phyloP scores from a whole-genome alignment of 2,329 filamentous ascomycete species.

The Cordyceps fumosorosea region DNA sequence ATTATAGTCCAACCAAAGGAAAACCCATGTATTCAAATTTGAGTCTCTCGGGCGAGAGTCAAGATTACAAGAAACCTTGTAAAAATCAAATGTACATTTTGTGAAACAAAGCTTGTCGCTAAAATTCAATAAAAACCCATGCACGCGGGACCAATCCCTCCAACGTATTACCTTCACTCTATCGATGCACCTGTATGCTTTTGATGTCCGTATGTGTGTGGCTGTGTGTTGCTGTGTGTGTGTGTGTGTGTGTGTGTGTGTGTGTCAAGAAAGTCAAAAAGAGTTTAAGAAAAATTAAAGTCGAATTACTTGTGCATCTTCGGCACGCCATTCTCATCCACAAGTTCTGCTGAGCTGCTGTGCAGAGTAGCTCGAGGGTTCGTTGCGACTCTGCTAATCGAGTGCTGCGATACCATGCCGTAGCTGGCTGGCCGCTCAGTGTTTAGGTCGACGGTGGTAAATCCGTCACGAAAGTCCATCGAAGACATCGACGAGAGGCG shows the following conservation, averaged over 20 bases:
- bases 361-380: conserved; percentile 39
- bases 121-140: conserved; percentile 1
- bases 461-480: conserved; percentile 39
- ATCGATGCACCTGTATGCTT: conserved; percentile 5
- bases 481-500: conserved; percentile 47
- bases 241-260: not conserved
- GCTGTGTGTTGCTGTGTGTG: not conserved
- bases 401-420: conserved; percentile 52
- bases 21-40: conserved; percentile 9
- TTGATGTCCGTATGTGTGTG: not conserved
- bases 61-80: not conserved
- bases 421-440: conserved; percentile 48
- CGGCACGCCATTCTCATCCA: conserved; percentile 32
- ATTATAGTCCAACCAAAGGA: not conserved
- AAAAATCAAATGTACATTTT: conserved; percentile 7
- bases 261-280: not conserved
- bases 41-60: not conserved
- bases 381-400: conserved; percentile 45
- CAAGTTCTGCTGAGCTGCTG: conserved; percentile 50
- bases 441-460: conserved; percentile 33
- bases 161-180: conserved; percentile 7
- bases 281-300: not conserved
- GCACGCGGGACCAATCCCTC: not conserved
- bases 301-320: not conserved
- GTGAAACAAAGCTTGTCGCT: conserved; percentile 9